These are phyloP conservation scores for Thelonectria rubi DNA, from an alignment of 2,329 filamentous ascomycete species.

Conservation along the genomic window DNA sequence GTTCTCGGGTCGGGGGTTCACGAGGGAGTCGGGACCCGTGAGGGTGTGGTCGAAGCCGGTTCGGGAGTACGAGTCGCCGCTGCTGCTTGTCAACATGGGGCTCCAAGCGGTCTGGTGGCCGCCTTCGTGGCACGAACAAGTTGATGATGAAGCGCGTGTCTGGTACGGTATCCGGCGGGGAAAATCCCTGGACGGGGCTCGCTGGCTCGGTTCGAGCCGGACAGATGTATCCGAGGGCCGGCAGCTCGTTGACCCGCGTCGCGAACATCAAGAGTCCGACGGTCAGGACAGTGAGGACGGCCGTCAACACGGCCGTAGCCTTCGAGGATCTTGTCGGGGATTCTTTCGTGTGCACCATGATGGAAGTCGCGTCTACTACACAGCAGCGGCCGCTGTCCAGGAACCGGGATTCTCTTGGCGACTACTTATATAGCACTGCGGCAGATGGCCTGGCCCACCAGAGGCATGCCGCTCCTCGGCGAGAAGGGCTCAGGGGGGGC, in stretches of 20 bases:
- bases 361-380: no score
- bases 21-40: not conserved
- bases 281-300: not conserved
- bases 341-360: no score
- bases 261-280: not conserved
- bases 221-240: not conserved
- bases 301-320: no score
- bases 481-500: no score
- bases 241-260: not conserved
- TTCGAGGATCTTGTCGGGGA: no score
- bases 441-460: no score
- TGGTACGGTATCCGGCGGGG: not conserved
- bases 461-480: no score
- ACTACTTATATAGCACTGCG: no score
- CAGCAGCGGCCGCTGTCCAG: no score
- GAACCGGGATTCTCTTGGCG: no score
- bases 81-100: not conserved
- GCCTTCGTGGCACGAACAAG: not conserved
- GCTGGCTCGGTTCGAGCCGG: no score
- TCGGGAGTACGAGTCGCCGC: conserved; percentile 13
- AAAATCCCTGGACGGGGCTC: not conserved
- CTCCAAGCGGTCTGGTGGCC: no score
- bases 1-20: conserved; percentile 1
- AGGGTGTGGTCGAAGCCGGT: conserved; percentile 2
- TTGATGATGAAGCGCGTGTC: not conserved